Percentiles rank a stretch among this genome's conserved stretches.
These are phyloP conservation scores for Aphanomyces euteiches DNA, from an alignment of 352 stramenopile genomes.

Conservation along the genomic window DNA sequence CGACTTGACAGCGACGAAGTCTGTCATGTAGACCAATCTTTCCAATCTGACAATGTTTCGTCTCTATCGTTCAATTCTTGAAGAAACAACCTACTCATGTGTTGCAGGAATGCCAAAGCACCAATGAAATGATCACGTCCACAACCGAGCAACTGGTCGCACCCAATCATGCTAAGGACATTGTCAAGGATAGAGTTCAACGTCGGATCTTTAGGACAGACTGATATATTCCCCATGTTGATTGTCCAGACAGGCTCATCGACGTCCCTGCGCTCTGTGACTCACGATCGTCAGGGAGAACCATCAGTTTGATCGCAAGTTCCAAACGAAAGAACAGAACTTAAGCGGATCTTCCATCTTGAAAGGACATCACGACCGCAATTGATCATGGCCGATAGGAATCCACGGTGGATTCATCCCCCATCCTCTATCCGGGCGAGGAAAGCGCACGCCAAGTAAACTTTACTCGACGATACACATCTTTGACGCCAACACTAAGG, in stretches of 20 bases:
- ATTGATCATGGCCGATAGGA: constrained; percentile 35
- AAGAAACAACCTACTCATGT: neutral
- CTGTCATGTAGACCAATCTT: neutral
- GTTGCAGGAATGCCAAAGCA: constrained; percentile 19
- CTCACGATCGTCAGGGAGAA: neutral
- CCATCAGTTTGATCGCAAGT: neutral
- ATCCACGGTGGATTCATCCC: constrained; percentile 45
- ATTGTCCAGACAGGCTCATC: constrained; percentile 12
- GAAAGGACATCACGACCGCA: neutral
- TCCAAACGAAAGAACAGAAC: neutral
- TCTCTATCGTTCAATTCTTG: too few species aligned
- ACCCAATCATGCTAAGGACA: constrained; percentile 44
- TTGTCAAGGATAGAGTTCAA: constrained; percentile 36
- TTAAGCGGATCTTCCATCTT: neutral
- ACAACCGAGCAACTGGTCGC: constrained; percentile 37
- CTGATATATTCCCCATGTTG: constrained; percentile 42
- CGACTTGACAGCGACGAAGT: neutral
- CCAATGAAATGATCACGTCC: constrained; percentile 32
- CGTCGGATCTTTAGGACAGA: constrained; percentile 11
- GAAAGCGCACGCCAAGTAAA: too few species aligned
- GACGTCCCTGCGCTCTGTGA: too few species aligned
- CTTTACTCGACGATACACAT: too few species aligned
- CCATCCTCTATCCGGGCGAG: constrained; percentile 22
- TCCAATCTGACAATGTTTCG: neutral
- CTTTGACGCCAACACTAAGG: too few species aligned